Evolutionary conservation across 768 basidiomycete genomes (phyloP).

Genomic region (Suillus variegatus): DNA sequence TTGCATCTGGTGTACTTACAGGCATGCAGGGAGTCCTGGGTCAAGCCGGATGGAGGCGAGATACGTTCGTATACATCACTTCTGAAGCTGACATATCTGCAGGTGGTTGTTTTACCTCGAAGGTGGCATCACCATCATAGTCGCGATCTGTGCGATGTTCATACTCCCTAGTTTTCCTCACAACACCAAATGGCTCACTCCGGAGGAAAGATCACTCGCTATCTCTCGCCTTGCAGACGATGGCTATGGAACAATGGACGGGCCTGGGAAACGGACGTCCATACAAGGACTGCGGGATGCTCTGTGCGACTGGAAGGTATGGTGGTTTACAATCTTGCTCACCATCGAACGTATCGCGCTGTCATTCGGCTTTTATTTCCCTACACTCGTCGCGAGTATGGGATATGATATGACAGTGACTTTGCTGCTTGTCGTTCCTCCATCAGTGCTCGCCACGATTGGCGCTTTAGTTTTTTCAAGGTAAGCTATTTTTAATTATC

Average conservation of each 20-base stretch:
- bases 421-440: constrained; percentile 41
- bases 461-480: constrained; percentile 27
- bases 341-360: constrained; percentile 13
- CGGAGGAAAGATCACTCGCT: constrained; percentile 32
- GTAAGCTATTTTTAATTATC: not conserved
- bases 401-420: constrained; percentile 38
- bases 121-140: constrained; percentile 31
- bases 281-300: constrained; percentile 37
- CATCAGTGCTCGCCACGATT: constrained; percentile 35
- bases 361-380: constrained; percentile 27
- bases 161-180: constrained; percentile 40
- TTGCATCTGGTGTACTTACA: constrained; percentile 44
- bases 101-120: constrained; percentile 32
- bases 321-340: constrained; percentile 32
- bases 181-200: constrained; percentile 33
- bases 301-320: constrained; percentile 44
- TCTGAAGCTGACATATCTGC: not conserved
- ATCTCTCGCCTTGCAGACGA: constrained; percentile 33
- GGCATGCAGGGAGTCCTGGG: constrained; percentile 43
- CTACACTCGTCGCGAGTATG: constrained; percentile 24
- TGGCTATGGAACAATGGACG: constrained; percentile 13
- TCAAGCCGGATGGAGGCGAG: constrained; percentile 40
- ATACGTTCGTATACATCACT: not conserved
- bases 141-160: constrained; percentile 35
- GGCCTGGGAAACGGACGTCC: constrained; percentile 2